Conservation (phyloP, 2,329 filamentous ascomycete species). For the Elsinoe australis region DNA sequence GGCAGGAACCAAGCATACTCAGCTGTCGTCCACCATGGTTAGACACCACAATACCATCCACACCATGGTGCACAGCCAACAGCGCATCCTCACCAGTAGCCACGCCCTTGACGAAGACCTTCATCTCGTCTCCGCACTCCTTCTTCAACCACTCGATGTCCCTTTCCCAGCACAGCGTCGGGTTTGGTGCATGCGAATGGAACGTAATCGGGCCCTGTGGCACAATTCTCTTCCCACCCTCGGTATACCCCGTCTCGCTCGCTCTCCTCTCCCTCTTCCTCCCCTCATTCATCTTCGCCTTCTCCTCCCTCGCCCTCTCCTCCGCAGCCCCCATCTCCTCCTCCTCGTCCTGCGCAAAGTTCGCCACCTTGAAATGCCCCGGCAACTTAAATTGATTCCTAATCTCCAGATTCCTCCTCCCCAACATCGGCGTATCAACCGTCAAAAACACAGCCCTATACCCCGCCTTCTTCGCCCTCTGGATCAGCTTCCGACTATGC, state of each 20-base stretch:
- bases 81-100: slow-evolving; percentile 37
- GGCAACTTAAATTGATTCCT: slow-evolving; percentile 45
- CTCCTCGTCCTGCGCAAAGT: slow-evolving; percentile 28
- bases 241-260: slow-evolving; percentile 25
- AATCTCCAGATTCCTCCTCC: slow-evolving; percentile 47
- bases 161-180: slow-evolving; percentile 40
- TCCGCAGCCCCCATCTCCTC: slow-evolving; percentile 17
- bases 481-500: slow-evolving; percentile 38
- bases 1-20: slow-evolving; percentile 13
- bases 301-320: slow-evolving; percentile 14
- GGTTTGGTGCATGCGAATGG: slow-evolving; percentile 35
- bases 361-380: slow-evolving; percentile 31
- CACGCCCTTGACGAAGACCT: slow-evolving; percentile 43
- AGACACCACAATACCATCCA: slow-evolving; percentile 43
- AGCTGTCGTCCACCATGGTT: slow-evolving; percentile 43
- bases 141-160: slow-evolving; percentile 45
- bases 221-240: slow-evolving; percentile 27
- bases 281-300: slow-evolving; percentile 20
- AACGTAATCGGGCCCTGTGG: slow-evolving; percentile 34
- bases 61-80: slow-evolving; percentile 38
- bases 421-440: slow-evolving; percentile 50
- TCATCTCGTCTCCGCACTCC: slow-evolving; percentile 38
- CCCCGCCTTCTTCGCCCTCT: slow-evolving; percentile 34
- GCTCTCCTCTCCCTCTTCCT: slow-evolving; percentile 17
- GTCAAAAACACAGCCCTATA: slow-evolving; percentile 52